Conservation (phyloP, 2,329 filamentous ascomycete species). For the Penicillium sp. region DNA sequence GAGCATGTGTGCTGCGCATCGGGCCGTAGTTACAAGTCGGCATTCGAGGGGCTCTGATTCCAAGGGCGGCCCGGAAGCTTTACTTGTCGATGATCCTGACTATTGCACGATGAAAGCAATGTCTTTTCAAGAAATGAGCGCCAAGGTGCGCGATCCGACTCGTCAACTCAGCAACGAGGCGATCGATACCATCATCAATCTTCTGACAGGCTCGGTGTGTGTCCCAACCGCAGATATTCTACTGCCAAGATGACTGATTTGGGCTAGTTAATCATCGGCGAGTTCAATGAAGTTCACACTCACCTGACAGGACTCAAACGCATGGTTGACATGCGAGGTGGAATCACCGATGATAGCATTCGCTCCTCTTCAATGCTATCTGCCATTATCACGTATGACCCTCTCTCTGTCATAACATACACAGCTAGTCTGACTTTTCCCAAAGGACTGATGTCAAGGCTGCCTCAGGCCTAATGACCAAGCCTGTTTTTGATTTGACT, state of each 20-base stretch:
- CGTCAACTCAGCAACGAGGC: constrained; percentile 34
- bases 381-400: constrained; percentile 33
- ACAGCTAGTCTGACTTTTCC: constrained; percentile 3
- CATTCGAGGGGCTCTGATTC: constrained; percentile 26
- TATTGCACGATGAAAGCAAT: constrained; percentile 43
- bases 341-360: constrained; percentile 29
- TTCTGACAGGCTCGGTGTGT: constrained; percentile 40
- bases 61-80: constrained; percentile 9
- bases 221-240: neutral
- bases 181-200: constrained; percentile 41
- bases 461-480: constrained; percentile 35
- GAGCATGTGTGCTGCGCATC: constrained; percentile 43
- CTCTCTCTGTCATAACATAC: neutral
- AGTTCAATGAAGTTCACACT: constrained; percentile 41
- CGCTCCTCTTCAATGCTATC: constrained; percentile 26
- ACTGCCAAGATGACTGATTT: constrained; percentile 10
- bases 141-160: constrained; percentile 31
- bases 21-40: constrained; percentile 33
- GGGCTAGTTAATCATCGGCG: constrained; percentile 37
- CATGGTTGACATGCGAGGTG: constrained; percentile 42
- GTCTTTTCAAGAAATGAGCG: constrained; percentile 37
- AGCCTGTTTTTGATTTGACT: constrained; percentile 37
- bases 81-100: constrained; percentile 34
- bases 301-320: constrained; percentile 41
- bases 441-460: constrained; percentile 38